phyloP scores from a whole-genome alignment of 495 filamentous ascomycete species.

The Podospora comata region DNA sequence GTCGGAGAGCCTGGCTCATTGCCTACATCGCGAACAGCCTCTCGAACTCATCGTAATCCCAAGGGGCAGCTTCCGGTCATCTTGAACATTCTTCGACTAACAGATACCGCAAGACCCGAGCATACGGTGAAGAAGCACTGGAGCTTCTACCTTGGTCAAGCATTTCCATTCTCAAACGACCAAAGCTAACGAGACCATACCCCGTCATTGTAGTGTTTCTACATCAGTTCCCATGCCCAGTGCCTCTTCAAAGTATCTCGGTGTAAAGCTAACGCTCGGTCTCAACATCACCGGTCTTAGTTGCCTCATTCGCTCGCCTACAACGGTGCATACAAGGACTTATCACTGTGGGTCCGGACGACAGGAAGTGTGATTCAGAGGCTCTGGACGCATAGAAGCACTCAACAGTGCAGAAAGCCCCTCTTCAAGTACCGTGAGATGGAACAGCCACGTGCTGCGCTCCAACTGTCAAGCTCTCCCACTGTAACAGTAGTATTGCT shows the following conservation, averaged over 20 bases:
- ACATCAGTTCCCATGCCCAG: too few relatives aligned
- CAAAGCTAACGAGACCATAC: too few relatives aligned
- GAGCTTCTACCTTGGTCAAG: too few relatives aligned
- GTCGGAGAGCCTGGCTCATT: not conserved
- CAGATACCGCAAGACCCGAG: too few relatives aligned
- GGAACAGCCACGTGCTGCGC: not conserved
- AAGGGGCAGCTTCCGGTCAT: too few relatives aligned
- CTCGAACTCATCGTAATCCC: too few relatives aligned
- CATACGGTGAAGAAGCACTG: too few relatives aligned
- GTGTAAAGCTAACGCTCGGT: not conserved
- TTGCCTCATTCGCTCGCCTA: not conserved
- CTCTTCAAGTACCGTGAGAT: not conserved
- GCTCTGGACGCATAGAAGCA: not conserved
- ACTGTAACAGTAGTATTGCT: not conserved
- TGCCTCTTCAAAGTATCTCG: not conserved
- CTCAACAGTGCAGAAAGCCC: not conserved
- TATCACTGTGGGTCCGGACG: not conserved
- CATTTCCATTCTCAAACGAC: too few relatives aligned
- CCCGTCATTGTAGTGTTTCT: too few relatives aligned
- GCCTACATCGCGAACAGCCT: not conserved
- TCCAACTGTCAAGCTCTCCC: not conserved
- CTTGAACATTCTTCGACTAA: too few relatives aligned
- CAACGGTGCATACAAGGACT: not conserved
- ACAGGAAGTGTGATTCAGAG: not conserved
- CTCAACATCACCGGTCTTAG: not conserved